A percentile compares a stretch with the other conserved stretches of the same genome.
Conservation (phyloP, 2,329 filamentous ascomycete species). For the Tolypocladium tundrense region DNA sequence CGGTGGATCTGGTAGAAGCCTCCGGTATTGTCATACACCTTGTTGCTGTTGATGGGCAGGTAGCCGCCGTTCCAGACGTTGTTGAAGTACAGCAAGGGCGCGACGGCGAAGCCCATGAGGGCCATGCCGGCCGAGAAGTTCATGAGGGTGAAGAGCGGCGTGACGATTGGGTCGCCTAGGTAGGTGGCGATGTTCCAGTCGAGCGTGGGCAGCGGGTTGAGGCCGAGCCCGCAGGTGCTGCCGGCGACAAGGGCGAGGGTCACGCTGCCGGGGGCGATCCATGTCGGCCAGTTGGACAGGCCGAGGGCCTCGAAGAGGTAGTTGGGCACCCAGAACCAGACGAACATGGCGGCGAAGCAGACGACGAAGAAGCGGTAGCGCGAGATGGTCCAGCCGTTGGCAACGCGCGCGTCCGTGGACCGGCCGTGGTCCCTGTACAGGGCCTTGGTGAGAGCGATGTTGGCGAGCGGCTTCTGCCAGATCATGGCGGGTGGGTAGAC, state of each 20-base stretch:
- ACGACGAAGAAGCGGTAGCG: slow-evolving; percentile 31
- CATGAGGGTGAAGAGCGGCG: slow-evolving; percentile 16
- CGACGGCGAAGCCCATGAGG: slow-evolving; percentile 40
- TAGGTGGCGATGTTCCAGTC: slow-evolving; percentile 27
- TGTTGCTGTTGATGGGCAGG: slow-evolving; percentile 43
- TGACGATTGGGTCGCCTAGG: slow-evolving; percentile 19
- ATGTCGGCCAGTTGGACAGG: slow-evolving; percentile 39
- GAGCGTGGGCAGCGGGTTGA: slow-evolving; percentile 27
- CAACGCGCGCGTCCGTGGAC: slow-evolving; percentile 11
- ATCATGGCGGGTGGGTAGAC: slow-evolving; percentile 38
- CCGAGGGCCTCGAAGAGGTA: slow-evolving; percentile 35
- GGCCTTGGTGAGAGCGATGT: slow-evolving; percentile 29
- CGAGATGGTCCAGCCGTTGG: slow-evolving; percentile 12
- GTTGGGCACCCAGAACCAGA: slow-evolving; percentile 42
- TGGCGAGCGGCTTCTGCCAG: slow-evolving; percentile 38
- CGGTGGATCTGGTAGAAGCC: slow-evolving; percentile 37
- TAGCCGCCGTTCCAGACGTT: slow-evolving; percentile 40
- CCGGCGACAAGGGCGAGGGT: slow-evolving; percentile 24
- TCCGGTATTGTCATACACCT: slow-evolving; percentile 47
- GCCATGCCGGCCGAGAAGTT: slow-evolving; percentile 26
- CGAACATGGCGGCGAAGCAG: slow-evolving; percentile 32
- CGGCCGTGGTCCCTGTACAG: slow-evolving; percentile 7
- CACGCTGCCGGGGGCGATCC: slow-evolving; percentile 33
- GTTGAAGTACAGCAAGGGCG: slow-evolving; percentile 35
- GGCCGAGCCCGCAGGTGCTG: slow-evolving; percentile 23